phyloP scores from a whole-genome alignment of 441 rosid species.

The Macaranga tanarius region DNA sequence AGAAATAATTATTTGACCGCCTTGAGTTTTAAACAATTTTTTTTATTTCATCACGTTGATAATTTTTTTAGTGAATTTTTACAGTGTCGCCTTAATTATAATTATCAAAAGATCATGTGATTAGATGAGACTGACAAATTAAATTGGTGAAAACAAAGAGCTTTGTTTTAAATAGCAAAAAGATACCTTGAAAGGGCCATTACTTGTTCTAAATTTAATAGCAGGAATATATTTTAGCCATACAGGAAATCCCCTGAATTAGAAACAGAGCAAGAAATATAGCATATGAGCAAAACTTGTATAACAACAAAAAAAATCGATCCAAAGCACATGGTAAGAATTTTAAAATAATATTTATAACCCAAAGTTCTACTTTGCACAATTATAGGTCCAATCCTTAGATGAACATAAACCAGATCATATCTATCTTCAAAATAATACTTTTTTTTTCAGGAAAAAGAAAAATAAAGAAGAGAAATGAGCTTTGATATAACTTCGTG shows the following conservation, averaged over 20 bases:
- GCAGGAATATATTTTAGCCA: constrained; percentile 95
- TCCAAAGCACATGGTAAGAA: background rate
- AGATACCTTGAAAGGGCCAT: constrained; percentile 84
- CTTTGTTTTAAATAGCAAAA: background rate
- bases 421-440: constrained; percentile 84
- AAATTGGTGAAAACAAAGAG: background rate
- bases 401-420: constrained; percentile 85
- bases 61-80: constrained; percentile 74
- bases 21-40: constrained; percentile 75
- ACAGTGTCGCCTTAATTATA: constrained; percentile 48
- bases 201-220: constrained; percentile 80
- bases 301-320: background rate
- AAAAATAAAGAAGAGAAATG: too few relatives aligned
- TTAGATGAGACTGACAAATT: constrained; percentile 4
- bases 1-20: constrained; percentile 92
- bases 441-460: constrained; percentile 19
- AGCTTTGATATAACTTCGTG: too few relatives aligned
- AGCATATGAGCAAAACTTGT: background rate
- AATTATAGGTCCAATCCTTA: constrained; percentile 88
- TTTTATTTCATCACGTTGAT: constrained; percentile 89
- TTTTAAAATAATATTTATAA: constrained; percentile 36
- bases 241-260: constrained; percentile 85
- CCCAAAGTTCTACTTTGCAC: constrained; percentile 99
- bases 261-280: constrained; percentile 17
- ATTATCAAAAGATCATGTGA: constrained; percentile 9